Base-by-base conservation (phyloP, 371 early-diverging fungal genomes). In the Apophysomyces variabilis region DNA sequence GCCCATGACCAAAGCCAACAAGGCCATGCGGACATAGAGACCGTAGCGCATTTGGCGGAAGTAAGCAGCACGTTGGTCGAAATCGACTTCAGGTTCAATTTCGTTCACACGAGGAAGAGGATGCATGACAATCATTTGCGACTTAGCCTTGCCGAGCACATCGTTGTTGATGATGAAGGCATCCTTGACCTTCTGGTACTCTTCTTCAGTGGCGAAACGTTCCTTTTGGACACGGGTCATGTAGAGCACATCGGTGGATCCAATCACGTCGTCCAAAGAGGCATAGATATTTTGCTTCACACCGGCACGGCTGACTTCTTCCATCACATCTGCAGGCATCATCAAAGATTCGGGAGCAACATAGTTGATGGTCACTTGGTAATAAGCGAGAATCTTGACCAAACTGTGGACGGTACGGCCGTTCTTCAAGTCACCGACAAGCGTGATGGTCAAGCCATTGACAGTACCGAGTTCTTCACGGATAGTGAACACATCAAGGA, bases 11-110 rank as follows among this genome's bases (percentile, higher is more conserved):
- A 97, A 83, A 45, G 96, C 93, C 64, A 99, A 78, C 47, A 99
- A 81, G 7, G 99, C 98, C 99, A 97, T 97, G 66, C 99, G 87
- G 39, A 97, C 97, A 80, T 92, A 98, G 74, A 99, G 87, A 67
- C 95, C 99, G 79, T 97, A 96, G 56, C 90, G 87, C 97, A 97
- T 97, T 78, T 97, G 98, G 64, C 98, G 86, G 85, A 98, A 98
- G 82, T 98, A 98, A 16, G 96, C 97, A 35, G 99, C 97, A 47
- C 99, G 87, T 75, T 91, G 96, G 71, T 97, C 98, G 69, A 95
- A 94, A 75, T 97, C 99, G 46, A 99, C 97, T 75, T 97, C 97
- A 50, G 93, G 93, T 62, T 93, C 95, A 69, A 99, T 96, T 82
- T 97, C 98, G 43, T 92, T 90, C 37, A 97, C 91, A 69, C 99